Percentiles rank a stretch among this genome's conserved stretches.
These are phyloP conservation scores for Pseudonitzschia multiseries DNA, from an alignment of 108 stramenopile genomes.

Conservation along the genomic window DNA sequence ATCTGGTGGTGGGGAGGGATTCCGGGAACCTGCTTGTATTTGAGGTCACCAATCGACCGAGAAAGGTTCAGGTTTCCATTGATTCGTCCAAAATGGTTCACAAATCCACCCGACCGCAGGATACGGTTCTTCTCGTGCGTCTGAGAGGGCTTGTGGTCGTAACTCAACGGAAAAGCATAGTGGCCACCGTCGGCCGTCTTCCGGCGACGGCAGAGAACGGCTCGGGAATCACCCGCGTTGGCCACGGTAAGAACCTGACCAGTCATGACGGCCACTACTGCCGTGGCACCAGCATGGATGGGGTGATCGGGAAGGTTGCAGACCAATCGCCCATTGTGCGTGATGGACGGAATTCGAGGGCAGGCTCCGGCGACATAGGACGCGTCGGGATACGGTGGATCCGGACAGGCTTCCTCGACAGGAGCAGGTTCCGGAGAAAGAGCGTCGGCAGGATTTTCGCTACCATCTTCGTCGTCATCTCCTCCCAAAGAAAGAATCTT, in stretches of 20 bases:
- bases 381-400: background rate
- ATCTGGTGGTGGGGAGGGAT: slow-evolving; percentile 78
- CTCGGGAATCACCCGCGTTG: slow-evolving; percentile 91
- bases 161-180: slow-evolving; percentile 61
- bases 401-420: background rate
- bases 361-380: background rate
- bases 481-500: slow-evolving; percentile 35
- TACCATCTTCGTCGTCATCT: slow-evolving; percentile 5
- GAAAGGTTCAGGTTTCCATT: slow-evolving; percentile 96
- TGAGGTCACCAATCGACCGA: slow-evolving; percentile 95
- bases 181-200: slow-evolving; percentile 29
- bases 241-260: slow-evolving; percentile 84
- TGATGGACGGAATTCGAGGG: slow-evolving; percentile 20
- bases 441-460: background rate
- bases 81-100: slow-evolving; percentile 93
- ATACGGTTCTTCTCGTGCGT: slow-evolving; percentile 83
- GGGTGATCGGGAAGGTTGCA: slow-evolving; percentile 92
- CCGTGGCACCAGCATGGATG: slow-evolving; percentile 94
- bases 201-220: slow-evolving; percentile 77
- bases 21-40: slow-evolving; percentile 91
- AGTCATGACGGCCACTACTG: slow-evolving; percentile 84
- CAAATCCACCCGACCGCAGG: slow-evolving; percentile 85
- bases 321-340: slow-evolving; percentile 52
- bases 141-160: slow-evolving; percentile 89
- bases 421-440: background rate